Conservation (phyloP, 495 filamentous ascomycete genomes). For the Echria macrotheca region DNA sequence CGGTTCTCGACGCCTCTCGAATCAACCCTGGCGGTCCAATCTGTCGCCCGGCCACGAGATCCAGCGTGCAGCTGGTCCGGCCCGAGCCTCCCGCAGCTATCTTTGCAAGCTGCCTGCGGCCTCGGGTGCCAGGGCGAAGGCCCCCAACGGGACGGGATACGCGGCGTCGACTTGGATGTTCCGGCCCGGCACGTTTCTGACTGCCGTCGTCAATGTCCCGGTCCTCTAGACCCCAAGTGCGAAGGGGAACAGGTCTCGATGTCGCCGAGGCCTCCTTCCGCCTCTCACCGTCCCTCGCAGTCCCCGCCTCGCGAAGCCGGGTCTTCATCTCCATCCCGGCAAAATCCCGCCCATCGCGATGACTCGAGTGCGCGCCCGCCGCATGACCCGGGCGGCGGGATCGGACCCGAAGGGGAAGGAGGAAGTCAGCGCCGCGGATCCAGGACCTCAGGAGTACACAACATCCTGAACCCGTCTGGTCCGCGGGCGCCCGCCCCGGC, state of each 20-base stretch:
- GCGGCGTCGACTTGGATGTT: conserved; percentile 22
- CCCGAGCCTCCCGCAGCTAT: conserved; percentile 15
- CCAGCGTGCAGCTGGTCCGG: conserved; percentile 23
- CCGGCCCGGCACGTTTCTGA: conserved; percentile 15
- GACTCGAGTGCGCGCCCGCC: conserved; percentile 22
- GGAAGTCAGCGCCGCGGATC: conserved; percentile 31
- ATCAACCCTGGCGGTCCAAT: conserved; percentile 30
- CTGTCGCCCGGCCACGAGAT: conserved; percentile 20
- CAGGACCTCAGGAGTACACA: conserved; percentile 43
- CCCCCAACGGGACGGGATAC: conserved; percentile 29
- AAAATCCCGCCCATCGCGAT: conserved; percentile 19
- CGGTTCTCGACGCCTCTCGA: conserved; percentile 5
- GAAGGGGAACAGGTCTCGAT: conserved; percentile 56
- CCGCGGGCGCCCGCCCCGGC: conserved; percentile 19
- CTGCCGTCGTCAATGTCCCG: conserved; percentile 48
- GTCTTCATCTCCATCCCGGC: conserved; percentile 26
- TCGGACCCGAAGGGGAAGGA: conserved; percentile 26
- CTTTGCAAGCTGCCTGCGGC: conserved; percentile 13
- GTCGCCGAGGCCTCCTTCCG: conserved; percentile 50
- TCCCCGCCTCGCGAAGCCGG: conserved; percentile 23
- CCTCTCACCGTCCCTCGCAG: conserved; percentile 34
- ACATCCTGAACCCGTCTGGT: conserved; percentile 47
- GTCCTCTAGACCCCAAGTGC: conserved; percentile 41
- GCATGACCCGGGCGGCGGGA: conserved; percentile 24
- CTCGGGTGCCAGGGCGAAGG: conserved; percentile 12